Evolutionary conservation across 306 rosid genomes (phyloP).

Genomic region (Vachellia collinsii): DNA sequence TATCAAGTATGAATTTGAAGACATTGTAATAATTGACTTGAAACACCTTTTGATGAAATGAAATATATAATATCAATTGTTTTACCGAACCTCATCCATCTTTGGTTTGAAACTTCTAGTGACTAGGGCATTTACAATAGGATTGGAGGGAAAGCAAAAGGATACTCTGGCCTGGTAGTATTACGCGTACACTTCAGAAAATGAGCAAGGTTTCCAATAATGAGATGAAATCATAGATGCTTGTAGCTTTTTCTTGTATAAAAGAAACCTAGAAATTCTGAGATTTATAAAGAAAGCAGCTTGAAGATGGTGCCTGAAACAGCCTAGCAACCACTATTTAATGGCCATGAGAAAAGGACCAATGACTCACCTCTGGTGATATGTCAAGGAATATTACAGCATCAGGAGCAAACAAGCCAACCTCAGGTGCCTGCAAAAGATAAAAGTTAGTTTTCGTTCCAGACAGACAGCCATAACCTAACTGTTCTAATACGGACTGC

Average conservation of each 20-base stretch:
- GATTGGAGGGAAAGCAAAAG: neutral
- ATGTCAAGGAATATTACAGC: conserved; percentile 78
- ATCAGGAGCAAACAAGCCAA: conserved; percentile 85
- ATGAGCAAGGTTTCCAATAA: neutral
- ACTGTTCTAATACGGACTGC: conserved; percentile 7
- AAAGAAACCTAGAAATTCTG: neutral
- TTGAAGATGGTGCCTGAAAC: neutral
- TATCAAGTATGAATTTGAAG: neutral
- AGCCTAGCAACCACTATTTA: conserved; percentile 22
- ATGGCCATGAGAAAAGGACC: conserved; percentile 9
- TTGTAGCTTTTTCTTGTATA: neutral
- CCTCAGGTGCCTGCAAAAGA: conserved; percentile 81
- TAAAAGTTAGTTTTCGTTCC: conserved; percentile 18
- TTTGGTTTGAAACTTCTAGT: neutral
- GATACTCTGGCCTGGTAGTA: neutral
- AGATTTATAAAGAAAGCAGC: neutral
- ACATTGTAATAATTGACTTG: neutral
- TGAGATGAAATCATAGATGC: neutral
- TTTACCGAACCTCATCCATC: neutral
- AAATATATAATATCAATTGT: no score
- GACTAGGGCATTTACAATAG: neutral
- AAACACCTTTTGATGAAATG: neutral
- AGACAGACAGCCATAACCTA: conserved; percentile 9
- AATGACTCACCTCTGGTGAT: conserved; percentile 73
- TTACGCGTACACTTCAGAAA: neutral